Percentiles rank a stretch among this genome's conserved stretches.
Evolutionary conservation across 2,329 filamentous ascomycete species (phyloP).

Genomic region (Bipolaris oryzae): DNA sequence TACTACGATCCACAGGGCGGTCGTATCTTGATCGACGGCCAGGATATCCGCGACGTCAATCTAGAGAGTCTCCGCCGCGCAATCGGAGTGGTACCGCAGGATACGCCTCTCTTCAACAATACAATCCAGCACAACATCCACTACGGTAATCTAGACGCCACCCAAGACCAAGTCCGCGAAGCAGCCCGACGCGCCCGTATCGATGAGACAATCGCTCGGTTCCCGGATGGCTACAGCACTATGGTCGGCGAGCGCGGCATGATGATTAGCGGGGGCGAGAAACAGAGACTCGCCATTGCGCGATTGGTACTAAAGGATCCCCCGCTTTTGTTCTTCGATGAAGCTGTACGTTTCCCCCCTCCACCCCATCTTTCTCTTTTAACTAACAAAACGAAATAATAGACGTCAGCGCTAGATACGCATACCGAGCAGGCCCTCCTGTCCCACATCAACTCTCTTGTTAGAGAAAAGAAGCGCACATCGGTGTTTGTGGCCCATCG

Average conservation of each 20-base stretch:
- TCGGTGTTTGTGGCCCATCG: conserved; percentile 96
- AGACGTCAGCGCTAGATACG: conserved; percentile 87
- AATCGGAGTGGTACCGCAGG: conserved; percentile 96
- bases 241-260: conserved; percentile 92
- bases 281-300: conserved; percentile 86
- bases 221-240: conserved; percentile 88
- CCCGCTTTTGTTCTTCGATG: conserved; percentile 89
- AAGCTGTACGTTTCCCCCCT: conserved; percentile 64
- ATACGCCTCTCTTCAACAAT: conserved; percentile 96
- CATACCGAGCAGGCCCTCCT: conserved; percentile 91
- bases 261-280: conserved; percentile 97
- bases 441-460: conserved; percentile 88
- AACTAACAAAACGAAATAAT: neutral
- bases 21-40: conserved; percentile 87
- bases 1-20: conserved; percentile 90
- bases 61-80: conserved; percentile 81
- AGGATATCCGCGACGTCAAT: conserved; percentile 83
- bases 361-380: neutral
- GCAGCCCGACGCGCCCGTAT: conserved; percentile 85
- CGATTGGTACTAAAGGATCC: conserved; percentile 87
- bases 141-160: conserved; percentile 83
- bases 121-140: conserved; percentile 94
- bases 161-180: conserved; percentile 72
- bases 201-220: conserved; percentile 72
- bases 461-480: conserved; percentile 85